Evolutionary conservation across 495 filamentous ascomycete species (phyloP).

Genomic region (Aspergillus indologenus): DNA sequence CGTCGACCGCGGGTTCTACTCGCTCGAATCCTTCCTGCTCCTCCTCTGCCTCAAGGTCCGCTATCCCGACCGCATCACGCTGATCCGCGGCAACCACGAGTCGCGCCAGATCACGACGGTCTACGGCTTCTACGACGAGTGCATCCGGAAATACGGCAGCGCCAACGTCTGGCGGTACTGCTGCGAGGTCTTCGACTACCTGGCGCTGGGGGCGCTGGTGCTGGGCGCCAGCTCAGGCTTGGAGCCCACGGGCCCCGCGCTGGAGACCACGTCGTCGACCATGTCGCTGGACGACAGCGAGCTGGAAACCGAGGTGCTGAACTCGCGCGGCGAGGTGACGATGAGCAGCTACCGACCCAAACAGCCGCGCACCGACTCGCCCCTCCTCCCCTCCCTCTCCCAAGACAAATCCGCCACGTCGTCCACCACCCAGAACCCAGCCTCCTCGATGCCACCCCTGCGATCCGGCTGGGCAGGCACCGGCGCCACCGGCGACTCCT

Average conservation of each 20-base stretch:
- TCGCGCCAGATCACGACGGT: conserved; percentile 97
- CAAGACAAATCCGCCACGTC: conserved; percentile 40
- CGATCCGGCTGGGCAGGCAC: conserved; percentile 75
- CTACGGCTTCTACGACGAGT: conserved; percentile 99
- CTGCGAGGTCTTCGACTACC: conserved; percentile 98
- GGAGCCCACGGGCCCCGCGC: conserved; percentile 40
- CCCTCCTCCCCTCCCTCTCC: conserved; percentile 18
- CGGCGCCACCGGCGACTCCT: conserved; percentile 63
- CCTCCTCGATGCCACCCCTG: conserved; percentile 31
- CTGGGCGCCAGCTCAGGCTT: conserved; percentile 80
- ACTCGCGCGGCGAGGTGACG: conserved; percentile 73
- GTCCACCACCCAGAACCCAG: conserved; percentile 45
- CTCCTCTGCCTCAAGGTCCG: conserved; percentile 95
- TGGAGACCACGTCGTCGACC: conserved; percentile 44
- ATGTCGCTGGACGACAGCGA: conserved; percentile 59
- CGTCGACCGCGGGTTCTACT: conserved; percentile 97
- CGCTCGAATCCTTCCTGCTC: conserved; percentile 91
- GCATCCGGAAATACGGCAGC: conserved; percentile 92
- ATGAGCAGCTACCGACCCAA: conserved; percentile 61
- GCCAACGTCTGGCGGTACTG: conserved; percentile 99
- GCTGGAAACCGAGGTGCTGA: conserved; percentile 87
- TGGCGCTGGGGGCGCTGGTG: conserved; percentile 91
- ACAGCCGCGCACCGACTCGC: conserved; percentile 25
- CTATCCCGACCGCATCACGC: conserved; percentile 94
- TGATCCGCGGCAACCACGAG: conserved; percentile 97